Evolutionary conservation across 2,329 filamentous ascomycete species (phyloP), one percentile per base, ranked within the genome.

Genomic region (Aspergillus vadensis): DNA sequence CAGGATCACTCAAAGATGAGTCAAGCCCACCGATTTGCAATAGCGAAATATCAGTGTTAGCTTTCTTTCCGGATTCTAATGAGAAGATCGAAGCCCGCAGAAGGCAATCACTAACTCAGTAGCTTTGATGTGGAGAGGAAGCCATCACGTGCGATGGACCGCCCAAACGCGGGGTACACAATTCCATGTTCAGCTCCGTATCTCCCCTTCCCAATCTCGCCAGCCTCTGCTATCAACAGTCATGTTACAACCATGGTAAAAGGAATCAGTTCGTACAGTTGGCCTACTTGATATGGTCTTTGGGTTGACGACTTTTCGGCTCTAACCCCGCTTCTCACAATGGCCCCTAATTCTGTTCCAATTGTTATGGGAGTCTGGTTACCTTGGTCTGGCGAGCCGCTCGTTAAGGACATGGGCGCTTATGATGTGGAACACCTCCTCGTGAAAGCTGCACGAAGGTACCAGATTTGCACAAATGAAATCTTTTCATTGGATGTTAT

Each of bases 331-430:
- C 23, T 17, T 32, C 47, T 30, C 47, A 30, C 47, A 50, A 32
- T 50, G 47, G 15, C 47, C 17, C 25, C 47, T 50, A 50, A 25
- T 17, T 32, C 6, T 50, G 23, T n/a, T n/a, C 21, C 50, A 57
- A 52, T 39, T 30, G 52, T 55, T 25, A 4, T n/a, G 30, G 21
- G 36, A 23, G 39, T 30, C 63, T 62, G 65, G 62, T 66, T 64
- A 67, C 57, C 62, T 61, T 63, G 68, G 67, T 64, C 67, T 64
- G 66, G 65, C 68, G 67, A 74, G 67, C 68, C 71, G 70, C 72
- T 75, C 64, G 67, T 65, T 64, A 65, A 66, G 58, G 66, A 61
- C 63, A 67, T 63, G 62, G 72, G 73, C 73, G 73, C 73, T 74
- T 74, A 75, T 64, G 61, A 63, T 63, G 68, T 69, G 69, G 65